Percentiles rank a stretch among this genome's conserved stretches.
phyloP scores from a whole-genome alignment of 1,284 basidiomycete genomes.

The Megacollybia platyphylla region DNA sequence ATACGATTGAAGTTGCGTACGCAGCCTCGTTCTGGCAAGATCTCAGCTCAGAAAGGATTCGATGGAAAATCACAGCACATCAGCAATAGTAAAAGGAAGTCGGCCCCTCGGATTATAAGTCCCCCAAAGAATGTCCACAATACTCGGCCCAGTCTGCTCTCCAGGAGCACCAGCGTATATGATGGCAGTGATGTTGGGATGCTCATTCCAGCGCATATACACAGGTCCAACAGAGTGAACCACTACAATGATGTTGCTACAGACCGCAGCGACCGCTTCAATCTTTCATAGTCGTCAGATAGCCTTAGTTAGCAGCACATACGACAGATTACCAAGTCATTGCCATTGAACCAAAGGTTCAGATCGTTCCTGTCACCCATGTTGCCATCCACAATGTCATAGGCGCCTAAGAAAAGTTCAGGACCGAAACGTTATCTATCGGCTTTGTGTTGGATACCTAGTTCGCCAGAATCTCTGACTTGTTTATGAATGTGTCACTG shows the following conservation, averaged over 20 bases:
- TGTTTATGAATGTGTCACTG: not conserved
- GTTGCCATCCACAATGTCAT: slow-evolving; percentile 50
- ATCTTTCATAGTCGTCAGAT: slow-evolving; percentile 9
- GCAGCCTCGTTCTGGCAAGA: slow-evolving; percentile 4
- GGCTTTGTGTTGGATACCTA: not conserved
- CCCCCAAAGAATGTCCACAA: slow-evolving; percentile 39
- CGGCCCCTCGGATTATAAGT: slow-evolving; percentile 39
- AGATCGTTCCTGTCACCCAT: slow-evolving; percentile 65
- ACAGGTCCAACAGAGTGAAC: slow-evolving; percentile 69
- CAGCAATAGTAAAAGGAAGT: slow-evolving; percentile 44
- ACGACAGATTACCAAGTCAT: slow-evolving; percentile 17
- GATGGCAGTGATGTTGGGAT: slow-evolving; percentile 41
- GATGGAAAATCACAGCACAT: slow-evolving; percentile 38
- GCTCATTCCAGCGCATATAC: slow-evolving; percentile 64
- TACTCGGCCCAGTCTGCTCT: slow-evolving; percentile 45
- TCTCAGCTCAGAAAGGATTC: slow-evolving; percentile 16
- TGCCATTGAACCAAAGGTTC: slow-evolving; percentile 48
- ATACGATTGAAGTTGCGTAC: slow-evolving; percentile 7
- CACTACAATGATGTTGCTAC: slow-evolving; percentile 52
- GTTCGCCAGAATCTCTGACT: not conserved
- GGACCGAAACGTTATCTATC: slow-evolving; percentile 18
- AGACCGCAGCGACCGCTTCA: slow-evolving; percentile 14
- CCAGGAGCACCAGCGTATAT: slow-evolving; percentile 43
- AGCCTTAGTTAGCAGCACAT: not conserved
- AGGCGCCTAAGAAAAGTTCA: slow-evolving; percentile 21